A percentile compares a stretch with the other conserved stretches of the same genome.
phyloP scores from a whole-genome alignment of 352 stramenopile genomes.

The Phytopythium chamaehyphon region DNA sequence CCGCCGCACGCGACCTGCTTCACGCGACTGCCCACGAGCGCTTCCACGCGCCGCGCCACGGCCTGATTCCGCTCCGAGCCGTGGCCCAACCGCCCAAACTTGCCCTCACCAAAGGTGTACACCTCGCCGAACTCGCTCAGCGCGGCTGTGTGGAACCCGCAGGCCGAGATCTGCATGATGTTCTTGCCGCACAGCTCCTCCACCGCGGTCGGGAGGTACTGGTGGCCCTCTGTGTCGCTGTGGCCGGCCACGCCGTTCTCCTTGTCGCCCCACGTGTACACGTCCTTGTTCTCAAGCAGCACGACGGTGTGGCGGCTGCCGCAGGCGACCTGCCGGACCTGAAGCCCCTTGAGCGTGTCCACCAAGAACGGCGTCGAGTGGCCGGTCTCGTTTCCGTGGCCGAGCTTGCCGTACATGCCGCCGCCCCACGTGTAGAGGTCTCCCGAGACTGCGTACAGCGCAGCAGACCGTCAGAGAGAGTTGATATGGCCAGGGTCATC shows the following conservation, averaged over 20 bases:
- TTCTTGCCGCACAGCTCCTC: conserved; percentile 84
- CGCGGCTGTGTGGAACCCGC: conserved; percentile 82
- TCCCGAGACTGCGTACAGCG: conserved; percentile 55
- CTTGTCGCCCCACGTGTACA: conserved; percentile 95
- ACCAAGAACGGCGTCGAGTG: conserved; percentile 93
- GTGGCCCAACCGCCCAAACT: conserved; percentile 83
- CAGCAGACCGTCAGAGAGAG: background rate
- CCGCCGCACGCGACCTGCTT: conserved; percentile 88
- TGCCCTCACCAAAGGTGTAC: conserved; percentile 93
- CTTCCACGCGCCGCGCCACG: conserved; percentile 68
- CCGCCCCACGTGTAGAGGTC: conserved; percentile 94
- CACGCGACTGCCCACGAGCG: conserved; percentile 62
- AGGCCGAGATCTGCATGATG: conserved; percentile 88
- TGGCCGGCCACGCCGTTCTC: conserved; percentile 95
- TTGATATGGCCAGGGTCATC: background rate
- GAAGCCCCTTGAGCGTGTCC: conserved; percentile 89
- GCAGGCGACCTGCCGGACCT: conserved; percentile 92
- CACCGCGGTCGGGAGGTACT: conserved; percentile 91
- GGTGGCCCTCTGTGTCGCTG: conserved; percentile 93
- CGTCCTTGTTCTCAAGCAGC: conserved; percentile 82
- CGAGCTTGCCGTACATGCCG: conserved; percentile 95
- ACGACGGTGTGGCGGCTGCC: conserved; percentile 93
- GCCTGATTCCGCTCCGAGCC: conserved; percentile 83
- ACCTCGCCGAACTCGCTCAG: conserved; percentile 87
- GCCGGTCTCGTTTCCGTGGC: conserved; percentile 91